These are phyloP conservation scores for Phycomyces nitens DNA, from an alignment of 192 early-diverging fungal species.

Conservation along the genomic window DNA sequence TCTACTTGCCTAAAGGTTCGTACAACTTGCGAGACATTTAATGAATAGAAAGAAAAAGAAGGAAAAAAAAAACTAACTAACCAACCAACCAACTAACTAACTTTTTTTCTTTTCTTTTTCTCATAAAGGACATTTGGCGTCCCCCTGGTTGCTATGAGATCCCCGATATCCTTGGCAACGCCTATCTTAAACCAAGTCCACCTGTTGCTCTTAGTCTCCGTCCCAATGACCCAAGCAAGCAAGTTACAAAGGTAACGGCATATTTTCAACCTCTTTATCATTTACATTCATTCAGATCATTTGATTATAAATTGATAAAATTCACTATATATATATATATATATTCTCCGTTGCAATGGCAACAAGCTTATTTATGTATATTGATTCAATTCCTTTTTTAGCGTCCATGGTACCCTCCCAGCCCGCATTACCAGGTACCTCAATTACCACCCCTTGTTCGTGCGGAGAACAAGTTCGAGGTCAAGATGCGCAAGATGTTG, in stretches of 20 bases:
- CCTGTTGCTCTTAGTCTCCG: conserved; percentile 19
- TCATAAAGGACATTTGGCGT: conserved; percentile 26
- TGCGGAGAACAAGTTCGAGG: conserved; percentile 34
- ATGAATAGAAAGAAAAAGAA: no score
- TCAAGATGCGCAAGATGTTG: conserved; percentile 24
- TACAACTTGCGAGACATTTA: not conserved
- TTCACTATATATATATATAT: conserved; percentile 1
- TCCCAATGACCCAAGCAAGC: conserved; percentile 22
- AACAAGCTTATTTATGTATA: conserved; percentile 3
- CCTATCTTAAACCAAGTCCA: conserved; percentile 30
- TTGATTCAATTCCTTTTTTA: conserved; percentile 9
- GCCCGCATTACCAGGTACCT: conserved; percentile 27
- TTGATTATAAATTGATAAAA: not conserved
- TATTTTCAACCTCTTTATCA: not conserved
- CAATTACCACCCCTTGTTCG: conserved; percentile 26
- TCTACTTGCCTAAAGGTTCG: not conserved
- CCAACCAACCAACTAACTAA: no score
- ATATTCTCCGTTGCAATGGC: not conserved
- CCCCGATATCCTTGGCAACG: conserved; percentile 36
- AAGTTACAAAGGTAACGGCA: conserved; percentile 24
- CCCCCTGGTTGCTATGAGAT: conserved; percentile 35
- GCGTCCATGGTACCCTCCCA: conserved; percentile 38
- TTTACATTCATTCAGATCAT: not conserved
- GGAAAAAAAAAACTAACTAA: not conserved
- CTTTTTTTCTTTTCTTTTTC: not conserved